Evolutionary conservation across 2,329 filamentous ascomycete species (phyloP).

Genomic region (Phialophora verrucosa): DNA sequence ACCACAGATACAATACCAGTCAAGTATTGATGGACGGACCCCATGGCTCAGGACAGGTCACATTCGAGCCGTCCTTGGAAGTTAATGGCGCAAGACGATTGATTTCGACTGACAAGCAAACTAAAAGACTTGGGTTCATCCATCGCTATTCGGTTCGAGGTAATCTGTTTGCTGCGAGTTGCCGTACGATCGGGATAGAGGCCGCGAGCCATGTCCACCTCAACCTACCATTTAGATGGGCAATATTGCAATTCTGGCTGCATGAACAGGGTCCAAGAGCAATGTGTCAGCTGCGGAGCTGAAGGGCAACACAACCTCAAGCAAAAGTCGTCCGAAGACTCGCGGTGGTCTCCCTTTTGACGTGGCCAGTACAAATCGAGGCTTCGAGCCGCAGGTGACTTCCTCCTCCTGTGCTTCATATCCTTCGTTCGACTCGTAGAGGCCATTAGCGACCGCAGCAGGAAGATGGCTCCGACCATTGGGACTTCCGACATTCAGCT

Average conservation of each 20-base stretch:
- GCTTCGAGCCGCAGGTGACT: not conserved
- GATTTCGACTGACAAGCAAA: not conserved
- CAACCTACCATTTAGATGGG: not conserved
- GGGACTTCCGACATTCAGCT: constrained; percentile 11
- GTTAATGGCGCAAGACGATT: not conserved
- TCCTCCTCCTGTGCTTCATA: not conserved
- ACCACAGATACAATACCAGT: constrained; percentile 21
- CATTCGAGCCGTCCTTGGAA: not conserved
- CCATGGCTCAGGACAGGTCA: not conserved
- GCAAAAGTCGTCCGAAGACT: constrained; percentile 1
- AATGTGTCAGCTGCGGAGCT: constrained; percentile 6
- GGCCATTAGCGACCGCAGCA: not conserved
- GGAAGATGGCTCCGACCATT: not conserved
- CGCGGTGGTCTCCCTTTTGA: constrained; percentile 3
- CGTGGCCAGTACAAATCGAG: constrained; percentile 1
- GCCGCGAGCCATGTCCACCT: constrained; percentile 1
- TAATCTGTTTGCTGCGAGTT: constrained; percentile 9
- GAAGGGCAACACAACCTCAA: constrained; percentile 2
- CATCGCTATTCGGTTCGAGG: constrained; percentile 1
- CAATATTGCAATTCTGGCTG: constrained; percentile 2
- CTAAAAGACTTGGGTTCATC: not conserved
- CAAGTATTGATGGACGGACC: not conserved
- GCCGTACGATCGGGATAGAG: not conserved
- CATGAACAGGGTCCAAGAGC: not conserved
- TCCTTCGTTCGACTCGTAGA: not conserved